Evolutionary conservation across 2,329 filamentous ascomycete genomes (phyloP), one percentile per base, ranked within the genome.

Genomic region (Trichoderma lentiforme): DNA sequence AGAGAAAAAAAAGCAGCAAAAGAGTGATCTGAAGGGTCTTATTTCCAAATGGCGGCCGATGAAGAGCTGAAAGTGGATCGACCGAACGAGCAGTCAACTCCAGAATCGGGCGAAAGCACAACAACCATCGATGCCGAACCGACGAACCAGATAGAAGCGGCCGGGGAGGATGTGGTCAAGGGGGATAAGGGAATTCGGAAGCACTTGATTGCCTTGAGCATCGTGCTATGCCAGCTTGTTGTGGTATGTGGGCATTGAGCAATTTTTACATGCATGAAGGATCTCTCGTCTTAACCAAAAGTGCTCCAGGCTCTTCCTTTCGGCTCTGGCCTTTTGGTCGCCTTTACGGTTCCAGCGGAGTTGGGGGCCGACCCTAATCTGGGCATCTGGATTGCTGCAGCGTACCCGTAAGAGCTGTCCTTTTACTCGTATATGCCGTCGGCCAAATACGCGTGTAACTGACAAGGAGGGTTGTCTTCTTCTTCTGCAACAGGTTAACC

Each of bases 151-250:
- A 43, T n/a, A 18, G 36, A 51, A 6, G 53, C 6, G 14, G 36
- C 6, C 18, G 65, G 34, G 21, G 65, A 32, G 3, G 26, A 47
- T 51, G 36, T 24, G 3, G 14, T 24, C 8, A 69, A 69, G 26
- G 26, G n/a, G 14, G 6, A 69, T 14, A 18, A 47, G 28, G 65
- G 65, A 6, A 12, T 60, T 8, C 65, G 56, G 34, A 57, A 69
- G 36, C 65, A 69, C 36, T 18, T 60, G 26, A 34, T 69, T 30
- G 65, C 65, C 18, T 14, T 69, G n/a, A 69, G 56, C 56, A 60
- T 69, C n/a, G 65, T 69, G 65, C 56, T 69, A 8, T 69, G 65
- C 32, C 65, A 69, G 30, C 65, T 69, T 18, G 56, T 69, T 24
- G 65, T 69, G 53, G 65, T 69, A 60, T 60, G 65, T 69, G 24